phyloP scores from a whole-genome alignment of 1,284 basidiomycete species.

The Trametes pubescens region DNA sequence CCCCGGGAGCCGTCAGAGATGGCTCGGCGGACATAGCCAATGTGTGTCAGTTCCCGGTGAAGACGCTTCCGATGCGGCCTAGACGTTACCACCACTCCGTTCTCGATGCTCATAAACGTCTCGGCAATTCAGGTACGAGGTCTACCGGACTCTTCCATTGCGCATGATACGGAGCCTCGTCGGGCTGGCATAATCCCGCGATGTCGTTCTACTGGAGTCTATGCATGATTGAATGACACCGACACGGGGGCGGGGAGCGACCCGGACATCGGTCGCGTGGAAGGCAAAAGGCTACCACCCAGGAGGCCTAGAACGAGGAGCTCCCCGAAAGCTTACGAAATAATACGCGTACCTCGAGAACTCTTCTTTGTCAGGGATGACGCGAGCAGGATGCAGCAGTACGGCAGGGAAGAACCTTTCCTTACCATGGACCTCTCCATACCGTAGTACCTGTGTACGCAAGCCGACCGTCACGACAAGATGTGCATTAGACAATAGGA shows the following conservation, averaged over 20 bases:
- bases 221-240: background rate
- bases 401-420: no score
- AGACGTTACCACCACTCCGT: background rate
- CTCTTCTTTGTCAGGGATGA: no score
- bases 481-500: background rate
- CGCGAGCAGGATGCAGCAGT: no score
- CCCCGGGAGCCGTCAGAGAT: background rate
- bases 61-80: background rate
- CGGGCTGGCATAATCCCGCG: background rate
- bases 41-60: constrained; percentile 1
- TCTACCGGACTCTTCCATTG: background rate
- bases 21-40: background rate
- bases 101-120: background rate
- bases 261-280: background rate
- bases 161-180: background rate
- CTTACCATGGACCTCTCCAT: no score
- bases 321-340: no score
- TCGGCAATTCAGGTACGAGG: background rate
- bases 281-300: no score
- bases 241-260: background rate
- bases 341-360: no score
- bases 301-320: background rate
- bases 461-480: background rate
- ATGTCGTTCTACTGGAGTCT: background rate
- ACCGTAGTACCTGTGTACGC: background rate